A percentile compares a stretch with the other conserved stretches of the same genome.
Evolutionary conservation across 495 filamentous ascomycete species (phyloP).

Genomic region (Opeltia flavorubescens): DNA sequence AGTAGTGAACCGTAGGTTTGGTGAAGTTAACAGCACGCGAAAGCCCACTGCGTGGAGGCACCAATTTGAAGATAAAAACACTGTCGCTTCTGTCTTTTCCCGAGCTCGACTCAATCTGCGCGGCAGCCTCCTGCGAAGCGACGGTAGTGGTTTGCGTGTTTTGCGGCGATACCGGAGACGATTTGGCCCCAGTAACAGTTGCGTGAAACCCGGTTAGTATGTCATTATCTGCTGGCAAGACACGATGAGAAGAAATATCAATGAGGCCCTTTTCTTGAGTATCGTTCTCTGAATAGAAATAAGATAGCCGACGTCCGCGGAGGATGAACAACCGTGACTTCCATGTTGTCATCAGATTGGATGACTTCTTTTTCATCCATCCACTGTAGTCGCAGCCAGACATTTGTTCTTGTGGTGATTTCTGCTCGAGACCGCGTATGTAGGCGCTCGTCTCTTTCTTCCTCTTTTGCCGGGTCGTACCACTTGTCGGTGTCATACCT

Average conservation of each 20-base stretch:
- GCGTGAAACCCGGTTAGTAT: constrained; percentile 80
- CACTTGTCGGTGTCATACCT: constrained; percentile 24
- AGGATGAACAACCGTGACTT: constrained; percentile 89
- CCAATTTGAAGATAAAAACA: constrained; percentile 96
- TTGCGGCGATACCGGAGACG: constrained; percentile 57
- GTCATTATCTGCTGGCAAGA: constrained; percentile 89
- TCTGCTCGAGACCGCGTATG: constrained; percentile 70
- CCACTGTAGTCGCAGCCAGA: constrained; percentile 81
- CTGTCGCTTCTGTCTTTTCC: constrained; percentile 28
- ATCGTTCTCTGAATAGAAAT: constrained; percentile 92
- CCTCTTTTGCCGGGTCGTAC: constrained; percentile 43
- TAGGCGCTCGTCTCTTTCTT: constrained; percentile 96
- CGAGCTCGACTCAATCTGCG: constrained; percentile 15
- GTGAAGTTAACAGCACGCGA: constrained; percentile 92
- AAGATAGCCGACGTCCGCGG: constrained; percentile 77
- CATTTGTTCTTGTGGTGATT: constrained; percentile 73
- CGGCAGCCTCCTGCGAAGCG: constrained; percentile 25
- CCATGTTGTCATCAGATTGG: constrained; percentile 92
- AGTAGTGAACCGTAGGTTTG: constrained; percentile 92
- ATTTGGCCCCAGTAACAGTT: constrained; percentile 74
- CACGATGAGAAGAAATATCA: constrained; percentile 91
- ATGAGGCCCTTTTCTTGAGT: constrained; percentile 88
- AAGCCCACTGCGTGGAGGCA: constrained; percentile 77
- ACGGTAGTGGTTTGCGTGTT: constrained; percentile 44
- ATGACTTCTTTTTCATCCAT: constrained; percentile 99